phyloP scores from a whole-genome alignment of 2,329 filamentous ascomycete genomes.

The Fusarium nygamai region DNA sequence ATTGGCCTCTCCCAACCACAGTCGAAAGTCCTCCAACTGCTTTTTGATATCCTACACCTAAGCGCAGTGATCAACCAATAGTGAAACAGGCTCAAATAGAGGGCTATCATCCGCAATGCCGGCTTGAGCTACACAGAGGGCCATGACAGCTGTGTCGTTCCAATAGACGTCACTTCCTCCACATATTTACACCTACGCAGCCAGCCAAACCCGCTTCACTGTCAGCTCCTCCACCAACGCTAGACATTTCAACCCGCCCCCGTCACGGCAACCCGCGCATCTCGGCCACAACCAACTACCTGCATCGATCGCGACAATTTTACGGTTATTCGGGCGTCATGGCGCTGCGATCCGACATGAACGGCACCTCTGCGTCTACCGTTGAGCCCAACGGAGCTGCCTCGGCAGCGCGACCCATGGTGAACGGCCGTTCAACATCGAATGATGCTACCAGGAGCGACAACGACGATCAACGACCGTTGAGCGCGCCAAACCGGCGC shows the following conservation, averaged over 20 bases:
- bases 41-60: neutral
- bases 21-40: neutral
- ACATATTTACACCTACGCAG: constrained; percentile 21
- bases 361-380: constrained; percentile 44
- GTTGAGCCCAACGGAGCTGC: constrained; percentile 34
- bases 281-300: constrained; percentile 26
- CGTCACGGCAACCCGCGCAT: constrained; percentile 39
- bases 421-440: constrained; percentile 44
- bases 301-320: constrained; percentile 24
- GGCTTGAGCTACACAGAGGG: constrained; percentile 35
- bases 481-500: constrained; percentile 58
- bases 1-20: constrained; percentile 21
- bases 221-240: constrained; percentile 41
- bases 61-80: neutral
- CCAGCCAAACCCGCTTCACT: constrained; percentile 32
- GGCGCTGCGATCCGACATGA: constrained; percentile 48
- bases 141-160: constrained; percentile 41
- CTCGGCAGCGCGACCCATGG: constrained; percentile 43
- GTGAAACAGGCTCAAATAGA: constrained; percentile 12
- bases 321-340: constrained; percentile 43
- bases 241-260: constrained; percentile 34
- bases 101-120: constrained; percentile 36
- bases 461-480: constrained; percentile 53
- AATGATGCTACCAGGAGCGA: constrained; percentile 41
- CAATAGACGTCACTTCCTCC: constrained; percentile 44